Conservation (phyloP, 768 basidiomycete genomes). For the Serpula lacrymans region DNA sequence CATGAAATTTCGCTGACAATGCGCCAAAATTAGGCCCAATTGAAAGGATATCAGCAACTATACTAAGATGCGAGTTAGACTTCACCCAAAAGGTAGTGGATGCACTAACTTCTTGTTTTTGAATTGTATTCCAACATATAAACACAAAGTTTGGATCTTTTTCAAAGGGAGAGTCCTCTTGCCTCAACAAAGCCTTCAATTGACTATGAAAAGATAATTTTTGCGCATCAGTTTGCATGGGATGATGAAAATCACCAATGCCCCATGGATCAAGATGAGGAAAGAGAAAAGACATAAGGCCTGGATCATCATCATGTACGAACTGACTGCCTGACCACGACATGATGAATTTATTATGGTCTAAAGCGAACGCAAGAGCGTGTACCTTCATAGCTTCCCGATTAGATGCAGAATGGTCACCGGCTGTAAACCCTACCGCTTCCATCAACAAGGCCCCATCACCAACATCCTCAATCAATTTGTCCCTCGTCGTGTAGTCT, state of each 20-base stretch:
- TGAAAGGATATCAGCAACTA: too few species aligned
- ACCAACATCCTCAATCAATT: not conserved
- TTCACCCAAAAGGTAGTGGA: too few species aligned
- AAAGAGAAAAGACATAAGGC: constrained; percentile 4
- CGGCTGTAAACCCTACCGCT: not conserved
- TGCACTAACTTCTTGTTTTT: too few species aligned
- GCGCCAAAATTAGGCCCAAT: too few species aligned
- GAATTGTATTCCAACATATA: too few species aligned
- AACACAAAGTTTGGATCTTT: too few species aligned
- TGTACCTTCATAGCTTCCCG: constrained; percentile 3
- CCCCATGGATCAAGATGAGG: constrained; percentile 7
- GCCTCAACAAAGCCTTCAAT: not conserved
- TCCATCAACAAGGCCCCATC: constrained; percentile 3
- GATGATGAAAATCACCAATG: constrained; percentile 1
- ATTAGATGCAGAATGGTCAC: not conserved
- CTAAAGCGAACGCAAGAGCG: constrained; percentile 1
- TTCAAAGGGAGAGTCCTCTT: too few species aligned
- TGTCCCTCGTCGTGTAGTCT: not conserved
- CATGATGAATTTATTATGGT: not conserved
- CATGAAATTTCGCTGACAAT: too few species aligned
- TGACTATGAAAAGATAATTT: not conserved
- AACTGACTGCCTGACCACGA: not conserved
- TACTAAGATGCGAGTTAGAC: too few species aligned
- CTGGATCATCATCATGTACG: not conserved
- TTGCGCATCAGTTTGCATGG: not conserved